Evolutionary conservation across 805 yeast genomes (phyloP), one percentile per base, ranked within the genome.

Genomic region (Pichia pseudocactophila): DNA sequence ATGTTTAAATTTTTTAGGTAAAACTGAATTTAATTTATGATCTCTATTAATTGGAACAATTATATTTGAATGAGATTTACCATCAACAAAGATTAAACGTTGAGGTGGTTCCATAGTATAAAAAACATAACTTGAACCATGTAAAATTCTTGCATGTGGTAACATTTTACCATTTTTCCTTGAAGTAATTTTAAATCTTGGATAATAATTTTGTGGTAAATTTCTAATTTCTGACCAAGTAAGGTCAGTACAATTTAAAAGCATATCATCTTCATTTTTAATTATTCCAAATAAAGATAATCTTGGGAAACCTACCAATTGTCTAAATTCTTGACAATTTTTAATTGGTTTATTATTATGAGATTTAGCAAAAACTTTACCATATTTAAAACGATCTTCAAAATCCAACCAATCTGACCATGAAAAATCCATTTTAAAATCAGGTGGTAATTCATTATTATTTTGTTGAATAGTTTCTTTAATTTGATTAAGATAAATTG

Each of bases 51-150:
- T 33, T 11, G 46, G 46, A 7, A 43, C 3, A 33, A 48, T 17
- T 16, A 40, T 7, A 30, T 32, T 28, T 25, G 26, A n/a, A n/a
- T 41, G 32, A 9, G 30, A 20, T 2, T 33, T 36, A 19, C 52
- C 50, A 19, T 47, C 46, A 13, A 42, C 25, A 22, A 52, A 35
- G n/a, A 46, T 27, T 3, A 54, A 39, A 37, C 65, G 48, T 2
- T 57, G 44, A 1, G 73, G 67, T 4, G 52, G 42, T 0, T 62
- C 55, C 9, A 61, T 55, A 2, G 49, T 17, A 40, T 57, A 53
- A 19, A 54, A 45, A 13, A 68, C 43, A 47, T 63, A 66, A 16
- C 54, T 52, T 1, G 65, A 58, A 1, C 71, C 73, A 42, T 59
- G 42, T 4, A 58, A 46, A 9, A 51, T 48, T 28, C 70, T 50